phyloP scores from a whole-genome alignment of 78 protist genomes.

The Acrasis kona region DNA sequence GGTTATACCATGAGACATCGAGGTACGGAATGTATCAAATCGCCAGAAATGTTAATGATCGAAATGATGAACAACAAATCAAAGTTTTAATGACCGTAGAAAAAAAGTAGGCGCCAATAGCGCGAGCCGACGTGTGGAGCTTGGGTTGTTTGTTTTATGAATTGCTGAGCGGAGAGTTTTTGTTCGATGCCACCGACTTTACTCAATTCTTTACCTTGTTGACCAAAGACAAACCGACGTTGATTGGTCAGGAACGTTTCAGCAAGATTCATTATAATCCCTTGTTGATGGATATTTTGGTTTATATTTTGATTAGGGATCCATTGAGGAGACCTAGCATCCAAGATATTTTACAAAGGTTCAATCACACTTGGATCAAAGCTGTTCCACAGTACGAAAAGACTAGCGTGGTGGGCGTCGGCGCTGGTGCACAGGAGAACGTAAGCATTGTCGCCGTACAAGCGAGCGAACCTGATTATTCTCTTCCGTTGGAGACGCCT shows the following conservation, averaged over 20 bases:
- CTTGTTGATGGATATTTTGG: conserved; percentile 48
- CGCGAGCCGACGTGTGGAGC: conserved; percentile 78
- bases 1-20: conserved; percentile 59
- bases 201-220: conserved; percentile 69
- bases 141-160: conserved; percentile 80
- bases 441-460: not conserved
- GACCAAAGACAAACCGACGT: conserved; percentile 25
- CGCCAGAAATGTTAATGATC: conserved; percentile 83
- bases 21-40: conserved; percentile 86
- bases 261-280: conserved; percentile 15
- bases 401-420: not conserved
- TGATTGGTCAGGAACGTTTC: conserved; percentile 8
- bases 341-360: conserved; percentile 21
- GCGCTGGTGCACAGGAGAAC: not conserved
- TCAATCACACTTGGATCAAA: not conserved
- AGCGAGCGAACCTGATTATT: too few species aligned
- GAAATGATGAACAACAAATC: conserved; percentile 40
- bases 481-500: too few species aligned
- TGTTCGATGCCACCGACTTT: conserved; percentile 77
- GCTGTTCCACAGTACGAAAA: not conserved
- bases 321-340: conserved; percentile 55
- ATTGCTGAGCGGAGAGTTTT: conserved; percentile 71
- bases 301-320: conserved; percentile 59
- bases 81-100: conserved; percentile 2
- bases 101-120: conserved; percentile 18